Evolutionary conservation across 2,329 filamentous ascomycete species (phyloP).

Genomic region (Aschersonia sp.): DNA sequence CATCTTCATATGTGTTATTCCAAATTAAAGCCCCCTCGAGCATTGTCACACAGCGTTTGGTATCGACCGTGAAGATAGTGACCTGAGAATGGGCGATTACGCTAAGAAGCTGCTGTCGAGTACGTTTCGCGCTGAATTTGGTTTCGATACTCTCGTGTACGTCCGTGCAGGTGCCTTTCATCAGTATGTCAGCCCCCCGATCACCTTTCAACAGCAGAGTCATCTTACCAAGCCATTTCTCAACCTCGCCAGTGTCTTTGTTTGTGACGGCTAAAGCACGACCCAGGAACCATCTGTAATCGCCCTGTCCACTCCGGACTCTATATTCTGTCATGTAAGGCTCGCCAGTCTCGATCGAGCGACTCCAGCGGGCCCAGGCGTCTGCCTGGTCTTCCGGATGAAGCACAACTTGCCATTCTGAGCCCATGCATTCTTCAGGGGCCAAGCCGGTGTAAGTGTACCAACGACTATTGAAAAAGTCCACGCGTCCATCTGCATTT

Average conservation of each 20-base stretch:
- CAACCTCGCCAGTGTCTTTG: constrained; percentile 48
- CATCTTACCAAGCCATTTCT: constrained; percentile 58
- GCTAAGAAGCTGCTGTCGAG: constrained; percentile 54
- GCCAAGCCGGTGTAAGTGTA: constrained; percentile 62
- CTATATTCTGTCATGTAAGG: constrained; percentile 59
- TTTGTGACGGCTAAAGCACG: constrained; percentile 55
- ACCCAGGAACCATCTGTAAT: constrained; percentile 69
- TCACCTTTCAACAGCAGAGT: background rate
- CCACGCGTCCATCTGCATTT: constrained; percentile 46
- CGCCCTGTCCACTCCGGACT: constrained; percentile 48
- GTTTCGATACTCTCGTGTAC: constrained; percentile 61
- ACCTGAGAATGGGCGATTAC: constrained; percentile 64
- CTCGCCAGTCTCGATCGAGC: constrained; percentile 50
- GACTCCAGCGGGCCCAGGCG: constrained; percentile 42
- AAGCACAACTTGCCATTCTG: constrained; percentile 48
- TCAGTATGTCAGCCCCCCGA: background rate
- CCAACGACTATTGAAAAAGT: constrained; percentile 69
- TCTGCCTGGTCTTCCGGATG: constrained; percentile 54
- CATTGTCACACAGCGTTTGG: constrained; percentile 45
- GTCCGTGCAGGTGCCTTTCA: constrained; percentile 52
- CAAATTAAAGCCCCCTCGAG: constrained; percentile 53
- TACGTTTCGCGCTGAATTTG: constrained; percentile 49
- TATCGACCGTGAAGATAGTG: constrained; percentile 60
- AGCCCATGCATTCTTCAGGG: constrained; percentile 45
- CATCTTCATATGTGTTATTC: constrained; percentile 26